phyloP scores from a whole-genome alignment of 1,284 basidiomycete genomes.

The Sporisorium scitamineum region DNA sequence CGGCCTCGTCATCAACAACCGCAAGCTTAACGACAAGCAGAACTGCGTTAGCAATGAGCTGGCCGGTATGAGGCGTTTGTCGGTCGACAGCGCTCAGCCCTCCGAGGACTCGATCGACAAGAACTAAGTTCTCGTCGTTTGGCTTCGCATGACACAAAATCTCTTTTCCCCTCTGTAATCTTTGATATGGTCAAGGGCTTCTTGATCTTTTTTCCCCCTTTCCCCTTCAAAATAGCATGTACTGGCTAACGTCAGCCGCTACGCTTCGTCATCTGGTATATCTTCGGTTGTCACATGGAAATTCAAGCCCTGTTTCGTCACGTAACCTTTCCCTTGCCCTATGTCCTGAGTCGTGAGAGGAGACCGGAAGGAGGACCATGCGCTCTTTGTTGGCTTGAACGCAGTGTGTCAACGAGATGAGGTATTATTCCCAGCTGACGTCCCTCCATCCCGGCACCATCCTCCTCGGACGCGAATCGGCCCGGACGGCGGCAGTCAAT shows the following conservation, averaged over 20 bases:
- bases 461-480: too few relatives aligned
- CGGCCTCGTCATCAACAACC: conserved; percentile 54
- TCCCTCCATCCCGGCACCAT: too few relatives aligned
- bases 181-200: not conserved
- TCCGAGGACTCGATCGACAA: conserved; percentile 28
- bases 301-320: not conserved
- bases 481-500: too few relatives aligned
- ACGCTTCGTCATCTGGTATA: not conserved
- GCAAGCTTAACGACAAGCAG: conserved; percentile 61
- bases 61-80: conserved; percentile 52
- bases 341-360: not conserved
- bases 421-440: too few relatives aligned
- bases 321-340: not conserved
- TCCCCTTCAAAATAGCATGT: not conserved
- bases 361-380: not conserved
- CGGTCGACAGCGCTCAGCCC: conserved; percentile 20
- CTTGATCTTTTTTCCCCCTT: not conserved
- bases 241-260: not conserved
- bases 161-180: not conserved
- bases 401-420: not conserved
- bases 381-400: not conserved
- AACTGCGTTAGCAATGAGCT: conserved; percentile 66
- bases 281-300: conserved; percentile 5
- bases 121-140: conserved; percentile 9
- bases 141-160: not conserved